Evolutionary conservation across 441 rosid species (phyloP).

Genomic region (Euphorbia schlechtendalii): DNA sequence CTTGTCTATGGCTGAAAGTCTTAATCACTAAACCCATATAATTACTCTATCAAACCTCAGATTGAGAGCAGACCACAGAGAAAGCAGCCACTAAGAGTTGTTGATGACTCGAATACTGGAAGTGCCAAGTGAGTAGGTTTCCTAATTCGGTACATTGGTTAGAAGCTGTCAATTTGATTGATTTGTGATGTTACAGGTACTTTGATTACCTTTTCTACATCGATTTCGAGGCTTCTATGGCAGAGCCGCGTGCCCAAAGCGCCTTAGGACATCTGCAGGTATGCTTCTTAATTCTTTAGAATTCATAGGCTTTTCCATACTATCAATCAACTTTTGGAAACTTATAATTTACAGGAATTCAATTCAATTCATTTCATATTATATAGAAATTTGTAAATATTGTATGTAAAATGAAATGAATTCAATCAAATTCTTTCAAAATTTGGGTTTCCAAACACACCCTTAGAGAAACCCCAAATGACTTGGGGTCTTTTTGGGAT

Average conservation of each 20-base stretch:
- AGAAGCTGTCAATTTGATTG: not conserved
- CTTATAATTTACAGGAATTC: too few species aligned
- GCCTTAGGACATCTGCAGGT: constrained; percentile 62
- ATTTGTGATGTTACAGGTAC: constrained; percentile 36
- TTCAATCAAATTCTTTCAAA: too few species aligned
- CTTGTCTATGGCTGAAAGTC: not conserved
- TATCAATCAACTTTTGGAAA: not conserved
- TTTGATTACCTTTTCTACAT: constrained; percentile 58
- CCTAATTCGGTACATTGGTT: not conserved
- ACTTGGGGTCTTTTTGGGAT: too few species aligned
- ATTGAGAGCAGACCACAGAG: constrained; percentile 73
- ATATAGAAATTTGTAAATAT: too few species aligned
- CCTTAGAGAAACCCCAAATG: too few species aligned
- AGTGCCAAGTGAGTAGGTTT: constrained; percentile 43
- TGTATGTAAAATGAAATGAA: too few species aligned
- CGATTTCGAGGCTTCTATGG: constrained; percentile 71
- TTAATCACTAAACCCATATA: not conserved
- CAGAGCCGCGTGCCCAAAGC: constrained; percentile 54
- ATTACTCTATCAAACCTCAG: constrained; percentile 22
- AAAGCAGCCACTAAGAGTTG: constrained; percentile 49
- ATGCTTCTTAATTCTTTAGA: not conserved
- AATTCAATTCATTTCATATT: too few species aligned
- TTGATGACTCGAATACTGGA: constrained; percentile 53
- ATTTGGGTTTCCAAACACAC: too few species aligned
- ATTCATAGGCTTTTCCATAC: not conserved